Percentiles rank a stretch among this genome's conserved stretches.
Conservation (phyloP, 768 basidiomycete genomes). For the Nevesoporus exiguus region DNA sequence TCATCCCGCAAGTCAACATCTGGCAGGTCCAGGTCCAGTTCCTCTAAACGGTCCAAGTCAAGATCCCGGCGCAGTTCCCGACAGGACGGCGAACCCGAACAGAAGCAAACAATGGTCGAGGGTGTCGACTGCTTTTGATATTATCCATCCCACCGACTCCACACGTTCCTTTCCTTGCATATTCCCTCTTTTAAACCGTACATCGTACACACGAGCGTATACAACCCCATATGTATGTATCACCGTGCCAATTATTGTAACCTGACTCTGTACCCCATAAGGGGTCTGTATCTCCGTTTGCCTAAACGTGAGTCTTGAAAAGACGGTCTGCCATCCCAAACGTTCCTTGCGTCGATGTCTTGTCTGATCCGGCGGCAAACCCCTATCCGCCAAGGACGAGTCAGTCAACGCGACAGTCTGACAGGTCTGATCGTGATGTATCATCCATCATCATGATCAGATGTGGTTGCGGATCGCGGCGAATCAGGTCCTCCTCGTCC, state of each 20-base stretch:
- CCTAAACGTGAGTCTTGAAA: not conserved
- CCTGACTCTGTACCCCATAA: not conserved
- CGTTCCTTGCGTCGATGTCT: not conserved
- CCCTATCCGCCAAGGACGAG: constrained; percentile 6
- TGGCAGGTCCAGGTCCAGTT: not conserved
- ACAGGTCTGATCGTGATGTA: too few relatives aligned
- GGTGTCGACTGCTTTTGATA: constrained; percentile 33
- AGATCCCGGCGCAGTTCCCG: constrained; percentile 2
- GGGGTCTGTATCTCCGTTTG: constrained; percentile 6
- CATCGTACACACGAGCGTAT: not conserved
- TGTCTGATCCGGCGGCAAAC: constrained; percentile 6
- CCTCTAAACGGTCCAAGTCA: constrained; percentile 7
- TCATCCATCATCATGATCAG: not conserved
- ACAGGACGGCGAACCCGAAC: not conserved
- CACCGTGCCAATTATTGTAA: constrained; percentile 1
- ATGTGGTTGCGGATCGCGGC: not conserved
- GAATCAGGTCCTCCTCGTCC: too few relatives aligned
- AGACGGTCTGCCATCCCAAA: not conserved
- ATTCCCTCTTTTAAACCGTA: not conserved
- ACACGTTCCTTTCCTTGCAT: not conserved
- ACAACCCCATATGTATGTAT: constrained; percentile 12
- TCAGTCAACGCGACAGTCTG: not conserved
- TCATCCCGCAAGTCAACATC: constrained; percentile 2
- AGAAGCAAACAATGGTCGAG: constrained; percentile 22
- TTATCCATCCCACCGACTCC: constrained; percentile 17